These are phyloP conservation scores for Hygrophorus pudorinus DNA, from an alignment of 768 basidiomycete genomes.

Conservation along the genomic window DNA sequence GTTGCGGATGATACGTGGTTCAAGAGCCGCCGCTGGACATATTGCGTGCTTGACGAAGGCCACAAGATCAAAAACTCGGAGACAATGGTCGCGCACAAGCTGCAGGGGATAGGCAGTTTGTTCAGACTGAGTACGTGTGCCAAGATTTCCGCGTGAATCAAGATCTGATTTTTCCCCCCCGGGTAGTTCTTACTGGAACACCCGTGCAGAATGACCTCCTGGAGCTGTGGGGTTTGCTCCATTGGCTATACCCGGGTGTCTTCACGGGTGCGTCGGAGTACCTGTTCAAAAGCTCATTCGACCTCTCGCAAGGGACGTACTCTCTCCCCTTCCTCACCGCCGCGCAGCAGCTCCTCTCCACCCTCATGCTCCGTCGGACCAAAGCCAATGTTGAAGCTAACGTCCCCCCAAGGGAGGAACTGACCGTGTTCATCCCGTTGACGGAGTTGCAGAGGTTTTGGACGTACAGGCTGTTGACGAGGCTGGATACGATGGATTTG, in stretches of 20 bases:
- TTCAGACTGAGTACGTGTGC: constrained; percentile 40
- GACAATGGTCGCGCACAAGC: constrained; percentile 38
- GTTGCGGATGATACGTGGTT: constrained; percentile 50
- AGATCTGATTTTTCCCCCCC: not conserved
- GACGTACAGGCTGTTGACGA: constrained; percentile 46
- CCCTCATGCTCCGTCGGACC: constrained; percentile 52
- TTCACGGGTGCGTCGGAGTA: constrained; percentile 39
- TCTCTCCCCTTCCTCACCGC: constrained; percentile 36
- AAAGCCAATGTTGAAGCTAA: constrained; percentile 35
- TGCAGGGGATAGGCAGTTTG: constrained; percentile 46
- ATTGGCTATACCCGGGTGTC: constrained; percentile 44
- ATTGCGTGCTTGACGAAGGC: constrained; percentile 55
- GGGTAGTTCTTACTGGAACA: constrained; percentile 66
- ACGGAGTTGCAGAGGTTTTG: constrained; percentile 54
- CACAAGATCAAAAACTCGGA: constrained; percentile 67
- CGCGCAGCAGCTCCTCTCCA: constrained; percentile 36
- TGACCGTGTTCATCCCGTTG: constrained; percentile 46
- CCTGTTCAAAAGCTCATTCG: constrained; percentile 42
- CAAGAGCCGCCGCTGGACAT: constrained; percentile 47
- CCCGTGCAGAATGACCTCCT: constrained; percentile 60
- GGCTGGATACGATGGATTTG: constrained; percentile 39
- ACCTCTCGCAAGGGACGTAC: constrained; percentile 44
- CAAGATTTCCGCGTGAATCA: not conserved
- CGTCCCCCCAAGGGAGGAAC: constrained; percentile 49
- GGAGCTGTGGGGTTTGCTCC: constrained; percentile 47